Percentiles rank a stretch among this genome's conserved stretches.
Conservation (phyloP, 2,329 filamentous ascomycete species). For the Aureobasidium mangrovei region DNA sequence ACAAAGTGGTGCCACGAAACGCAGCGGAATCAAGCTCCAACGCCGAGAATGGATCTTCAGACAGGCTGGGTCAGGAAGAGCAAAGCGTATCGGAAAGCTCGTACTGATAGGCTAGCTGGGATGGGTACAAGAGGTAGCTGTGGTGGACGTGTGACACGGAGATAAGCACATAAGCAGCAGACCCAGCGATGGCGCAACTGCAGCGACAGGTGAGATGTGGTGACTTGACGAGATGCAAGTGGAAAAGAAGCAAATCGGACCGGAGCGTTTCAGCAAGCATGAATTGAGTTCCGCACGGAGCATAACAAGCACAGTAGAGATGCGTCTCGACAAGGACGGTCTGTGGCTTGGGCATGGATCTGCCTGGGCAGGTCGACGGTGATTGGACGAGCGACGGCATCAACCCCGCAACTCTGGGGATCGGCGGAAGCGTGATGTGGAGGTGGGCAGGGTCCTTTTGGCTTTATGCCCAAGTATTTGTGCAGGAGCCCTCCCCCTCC, state of each 20-base stretch:
- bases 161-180: background rate
- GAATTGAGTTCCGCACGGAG: conserved; percentile 1
- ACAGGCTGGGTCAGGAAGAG: background rate
- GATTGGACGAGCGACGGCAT: background rate
- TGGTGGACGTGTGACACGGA: background rate
- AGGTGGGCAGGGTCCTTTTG: too few relatives aligned
- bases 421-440: too few relatives aligned
- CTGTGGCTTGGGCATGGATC: background rate
- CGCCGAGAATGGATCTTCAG: conserved; percentile 2
- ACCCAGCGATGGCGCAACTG: background rate
- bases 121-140: too few relatives aligned
- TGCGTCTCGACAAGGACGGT: conserved; percentile 2
- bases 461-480: background rate
- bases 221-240: background rate
- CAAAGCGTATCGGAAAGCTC: background rate
- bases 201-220: conserved; percentile 1
- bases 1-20: conserved; percentile 5
- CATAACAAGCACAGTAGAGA: background rate
- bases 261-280: conserved; percentile 2
- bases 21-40: conserved; percentile 3
- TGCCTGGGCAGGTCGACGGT: background rate
- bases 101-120: background rate
- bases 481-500: background rate
- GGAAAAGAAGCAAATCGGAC: conserved; percentile 3
- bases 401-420: background rate